Evolutionary conservation across 495 filamentous ascomycete genomes (phyloP).

Genomic region (Hypoxylon lienhwacheense): DNA sequence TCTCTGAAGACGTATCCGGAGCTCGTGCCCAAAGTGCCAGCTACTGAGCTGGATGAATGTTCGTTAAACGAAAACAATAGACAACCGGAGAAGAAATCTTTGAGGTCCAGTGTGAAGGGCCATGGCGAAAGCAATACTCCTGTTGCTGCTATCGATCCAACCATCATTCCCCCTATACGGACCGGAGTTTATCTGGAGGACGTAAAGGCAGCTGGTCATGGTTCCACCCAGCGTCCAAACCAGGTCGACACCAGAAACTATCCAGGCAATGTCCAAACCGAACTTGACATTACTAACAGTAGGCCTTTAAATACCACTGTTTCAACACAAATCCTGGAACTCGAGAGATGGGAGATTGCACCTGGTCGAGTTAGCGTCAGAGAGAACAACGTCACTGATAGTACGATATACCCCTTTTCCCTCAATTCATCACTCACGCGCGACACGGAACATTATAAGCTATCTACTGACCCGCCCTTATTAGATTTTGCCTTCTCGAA

Average conservation of each 20-base stretch:
- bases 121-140: no score
- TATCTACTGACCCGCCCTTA: not conserved
- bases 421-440: not conserved
- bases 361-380: constrained; percentile 35
- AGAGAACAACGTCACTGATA: constrained; percentile 15
- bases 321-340: constrained; percentile 35
- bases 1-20: constrained; percentile 15
- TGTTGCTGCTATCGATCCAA: no score
- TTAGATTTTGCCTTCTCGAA: constrained; percentile 47
- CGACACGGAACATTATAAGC: not conserved
- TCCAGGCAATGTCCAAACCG: not conserved
- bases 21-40: not conserved
- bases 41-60: not conserved
- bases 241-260: not conserved
- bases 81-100: constrained; percentile 2
- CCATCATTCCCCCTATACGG: no score
- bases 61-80: not conserved
- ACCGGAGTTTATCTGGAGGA: no score
- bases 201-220: not conserved
- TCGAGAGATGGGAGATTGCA: constrained; percentile 45
- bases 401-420: constrained; percentile 11
- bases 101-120: no score
- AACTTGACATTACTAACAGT: no score
- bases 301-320: not conserved
- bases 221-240: not conserved